Percentiles rank a stretch among this genome's conserved stretches.
Conservation (phyloP, 306 rosid genomes). For the Glycine tomentella region DNA sequence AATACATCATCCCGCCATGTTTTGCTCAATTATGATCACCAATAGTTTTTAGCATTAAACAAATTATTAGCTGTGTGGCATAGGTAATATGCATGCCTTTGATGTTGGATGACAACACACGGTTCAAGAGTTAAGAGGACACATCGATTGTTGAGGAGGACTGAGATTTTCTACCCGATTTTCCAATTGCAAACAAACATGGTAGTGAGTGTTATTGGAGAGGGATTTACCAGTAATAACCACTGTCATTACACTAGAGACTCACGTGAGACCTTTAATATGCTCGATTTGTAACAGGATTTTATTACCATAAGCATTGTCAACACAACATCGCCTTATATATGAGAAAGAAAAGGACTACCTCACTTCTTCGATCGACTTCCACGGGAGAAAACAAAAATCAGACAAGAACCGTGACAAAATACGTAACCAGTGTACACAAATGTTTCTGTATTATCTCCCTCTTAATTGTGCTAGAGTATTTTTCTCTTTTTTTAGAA, state of each 20-base stretch:
- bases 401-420: not conserved
- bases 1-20: slow-evolving; percentile 34
- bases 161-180: slow-evolving; percentile 18
- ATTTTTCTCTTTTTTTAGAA: not conserved
- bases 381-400: not conserved
- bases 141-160: not conserved
- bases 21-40: slow-evolving; percentile 26
- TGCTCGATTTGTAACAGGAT: slow-evolving; percentile 1
- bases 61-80: not conserved
- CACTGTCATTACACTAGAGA: slow-evolving; percentile 14
- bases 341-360: slow-evolving; percentile 32
- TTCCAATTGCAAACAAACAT: slow-evolving; percentile 22
- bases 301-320: slow-evolving; percentile 28
- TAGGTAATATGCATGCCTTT: slow-evolving; percentile 2
- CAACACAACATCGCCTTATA: not conserved
- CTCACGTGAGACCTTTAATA: slow-evolving; percentile 8
- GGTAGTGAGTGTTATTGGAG: not conserved
- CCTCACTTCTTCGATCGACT: slow-evolving; percentile 28
- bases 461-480: not conserved
- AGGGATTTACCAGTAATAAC: slow-evolving; percentile 1
- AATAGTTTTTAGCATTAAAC: not conserved
- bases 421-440: not conserved
- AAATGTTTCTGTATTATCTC: not conserved
- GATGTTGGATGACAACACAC: not conserved
- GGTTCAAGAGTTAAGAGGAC: slow-evolving; percentile 2